Base-by-base conservation (phyloP, 2,329 filamentous ascomycete genomes). In the Blastomyces parvus region DNA sequence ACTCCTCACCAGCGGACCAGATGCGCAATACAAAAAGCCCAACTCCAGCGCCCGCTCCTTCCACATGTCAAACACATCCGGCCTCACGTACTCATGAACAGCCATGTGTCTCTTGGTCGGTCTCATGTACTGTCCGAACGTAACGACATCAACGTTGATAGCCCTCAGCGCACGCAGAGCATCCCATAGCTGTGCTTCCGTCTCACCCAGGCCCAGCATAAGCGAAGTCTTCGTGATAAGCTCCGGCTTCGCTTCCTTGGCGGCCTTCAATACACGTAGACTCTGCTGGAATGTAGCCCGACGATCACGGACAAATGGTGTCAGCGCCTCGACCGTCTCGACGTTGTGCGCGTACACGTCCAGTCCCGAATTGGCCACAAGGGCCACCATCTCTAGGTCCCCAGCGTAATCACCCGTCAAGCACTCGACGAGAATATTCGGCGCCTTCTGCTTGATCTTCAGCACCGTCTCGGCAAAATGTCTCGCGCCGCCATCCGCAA, bases 121-220 rank as follows among this genome's bases (percentile, higher is more conserved):
- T 13, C 93, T 90, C 94, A 99, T 99, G 81, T 99, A 99, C 80
- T 99, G 94, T n/a, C 94, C 94, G 69, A 99, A 99, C 0, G 94
- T 99, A 64, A 99, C 91, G 14, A 99, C 91, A 70, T 99, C 94
- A 56, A 97, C 92, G 65, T 89, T 81, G 64, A 86, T 84, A 67
- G 87, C 87, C 64, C 94, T 85, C 14, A 99, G 83, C 74, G 95
- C 90, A 74, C 81, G 84, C 64, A 97, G 77, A 0, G 93, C 86
- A 66, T 89, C 85, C 84, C 86, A 88, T 0, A 99, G 76, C 78
- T 97, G 89, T 22, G 89, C 84, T 70, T 97, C 92, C 33, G 87
- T 91, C 82, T 99, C 94, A 14, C 94, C 94, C 5, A 99, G 79
- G 3, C 94, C 94, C 30, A 99, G 83, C 94, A 99, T 99, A 67